phyloP scores from a whole-genome alignment of 1,284 basidiomycete genomes.

The Microbotryum silenes-acaulis region DNA sequence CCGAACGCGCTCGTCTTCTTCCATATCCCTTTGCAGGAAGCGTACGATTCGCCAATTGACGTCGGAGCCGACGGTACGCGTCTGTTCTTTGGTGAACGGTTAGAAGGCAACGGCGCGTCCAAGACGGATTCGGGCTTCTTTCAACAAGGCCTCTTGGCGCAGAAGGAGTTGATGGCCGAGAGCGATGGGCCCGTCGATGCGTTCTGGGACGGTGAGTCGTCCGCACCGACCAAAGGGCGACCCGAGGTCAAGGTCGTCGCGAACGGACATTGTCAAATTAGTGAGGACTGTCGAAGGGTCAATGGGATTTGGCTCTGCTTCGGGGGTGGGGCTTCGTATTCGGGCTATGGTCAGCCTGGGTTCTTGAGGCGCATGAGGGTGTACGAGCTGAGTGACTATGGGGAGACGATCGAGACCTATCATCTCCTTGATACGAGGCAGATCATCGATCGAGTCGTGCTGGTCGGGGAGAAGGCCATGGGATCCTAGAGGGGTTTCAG shows the following conservation, averaged over 20 bases:
- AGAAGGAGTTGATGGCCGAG: conserved; percentile 42
- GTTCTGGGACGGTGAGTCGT: conserved; percentile 39
- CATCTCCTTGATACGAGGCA: conserved; percentile 72
- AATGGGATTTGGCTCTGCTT: conserved; percentile 89
- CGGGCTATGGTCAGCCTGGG: conserved; percentile 70
- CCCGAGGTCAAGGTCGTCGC: conserved; percentile 57
- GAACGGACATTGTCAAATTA: conserved; percentile 53
- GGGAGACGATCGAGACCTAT: conserved; percentile 80
- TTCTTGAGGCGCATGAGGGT: conserved; percentile 85
- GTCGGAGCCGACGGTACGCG: conserved; percentile 11
- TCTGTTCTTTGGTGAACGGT: conserved; percentile 40
- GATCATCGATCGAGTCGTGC: conserved; percentile 51
- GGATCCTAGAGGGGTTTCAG: conserved; percentile 3
- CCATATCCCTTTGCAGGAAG: conserved; percentile 79
- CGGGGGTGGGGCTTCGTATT: conserved; percentile 75
- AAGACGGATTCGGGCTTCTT: conserved; percentile 71
- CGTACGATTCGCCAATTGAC: conserved; percentile 32
- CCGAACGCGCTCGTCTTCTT: conserved; percentile 87
- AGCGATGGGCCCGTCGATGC: conserved; percentile 45
- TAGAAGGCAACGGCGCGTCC: conserved; percentile 57
- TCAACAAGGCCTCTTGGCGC: conserved; percentile 61
- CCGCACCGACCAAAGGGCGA: conserved; percentile 29
- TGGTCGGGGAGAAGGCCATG: conserved; percentile 20
- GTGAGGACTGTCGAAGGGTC: conserved; percentile 74
- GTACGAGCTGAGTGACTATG: conserved; percentile 75